Percentiles rank a stretch among this genome's conserved stretches.
These are phyloP conservation scores for Bonia amplexicaulis DNA, from an alignment of 176 grass and related monocot species.

Conservation along the genomic window DNA sequence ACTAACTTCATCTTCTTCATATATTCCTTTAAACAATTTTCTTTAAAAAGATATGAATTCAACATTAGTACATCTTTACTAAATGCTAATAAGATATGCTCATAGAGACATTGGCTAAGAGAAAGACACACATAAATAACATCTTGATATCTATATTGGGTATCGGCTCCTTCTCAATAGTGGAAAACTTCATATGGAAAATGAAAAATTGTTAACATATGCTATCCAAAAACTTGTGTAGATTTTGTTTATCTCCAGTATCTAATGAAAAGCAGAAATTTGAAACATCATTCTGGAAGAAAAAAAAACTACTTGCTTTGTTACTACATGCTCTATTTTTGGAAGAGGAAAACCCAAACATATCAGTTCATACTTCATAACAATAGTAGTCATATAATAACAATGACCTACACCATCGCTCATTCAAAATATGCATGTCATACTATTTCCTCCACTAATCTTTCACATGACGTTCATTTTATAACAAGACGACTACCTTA, in stretches of 20 bases:
- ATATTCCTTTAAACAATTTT: background rate
- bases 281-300: background rate
- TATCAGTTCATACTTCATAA: background rate
- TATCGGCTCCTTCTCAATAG: background rate
- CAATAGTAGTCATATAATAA: background rate
- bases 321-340: background rate
- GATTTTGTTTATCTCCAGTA: background rate
- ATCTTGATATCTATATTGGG: background rate
- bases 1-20: background rate
- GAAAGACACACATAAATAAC: background rate
- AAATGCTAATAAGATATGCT: background rate
- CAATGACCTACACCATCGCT: background rate
- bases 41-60: background rate
- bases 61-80: background rate
- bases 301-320: background rate
- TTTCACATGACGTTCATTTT: background rate
- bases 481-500: background rate
- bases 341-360: background rate
- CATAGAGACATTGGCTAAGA: background rate
- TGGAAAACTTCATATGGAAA: background rate
- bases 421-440: background rate
- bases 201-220: background rate
- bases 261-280: background rate
- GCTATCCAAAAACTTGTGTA: background rate
- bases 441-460: background rate